Conservation (phyloP, 371 early-diverging fungal species). For the Capillidium heterosporum region DNA sequence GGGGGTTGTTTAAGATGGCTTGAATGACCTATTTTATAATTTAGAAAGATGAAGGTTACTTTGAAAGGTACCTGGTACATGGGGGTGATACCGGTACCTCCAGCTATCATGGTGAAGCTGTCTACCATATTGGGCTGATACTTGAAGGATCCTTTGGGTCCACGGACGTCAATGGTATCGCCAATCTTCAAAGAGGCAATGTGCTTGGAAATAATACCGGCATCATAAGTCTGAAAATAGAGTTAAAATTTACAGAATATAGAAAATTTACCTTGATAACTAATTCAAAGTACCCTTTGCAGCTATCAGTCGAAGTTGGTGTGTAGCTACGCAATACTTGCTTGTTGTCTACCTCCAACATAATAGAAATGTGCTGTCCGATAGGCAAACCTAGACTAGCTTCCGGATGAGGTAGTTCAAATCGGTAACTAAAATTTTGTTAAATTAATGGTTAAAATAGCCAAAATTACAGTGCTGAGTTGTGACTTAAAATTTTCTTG, state of each 20-base stretch:
- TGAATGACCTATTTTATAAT: slow-evolving; percentile 37
- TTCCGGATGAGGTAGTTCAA: slow-evolving; percentile 50
- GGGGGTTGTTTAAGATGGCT: slow-evolving; percentile 64
- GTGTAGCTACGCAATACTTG: slow-evolving; percentile 81
- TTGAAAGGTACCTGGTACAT: slow-evolving; percentile 55
- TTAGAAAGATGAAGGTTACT: not conserved
- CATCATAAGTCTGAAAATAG: slow-evolving; percentile 47
- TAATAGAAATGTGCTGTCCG: slow-evolving; percentile 85
- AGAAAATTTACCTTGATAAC: slow-evolving; percentile 58
- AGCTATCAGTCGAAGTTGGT: slow-evolving; percentile 70
- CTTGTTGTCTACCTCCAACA: slow-evolving; percentile 72
- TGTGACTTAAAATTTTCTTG: slow-evolving; percentile 55
- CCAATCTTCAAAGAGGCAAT: slow-evolving; percentile 58
- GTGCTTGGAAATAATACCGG: slow-evolving; percentile 66
- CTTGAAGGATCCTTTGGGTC: slow-evolving; percentile 81
- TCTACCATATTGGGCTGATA: slow-evolving; percentile 70
- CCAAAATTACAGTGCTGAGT: slow-evolving; percentile 56
- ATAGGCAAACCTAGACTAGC: slow-evolving; percentile 68
- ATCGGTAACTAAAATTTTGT: slow-evolving; percentile 48
- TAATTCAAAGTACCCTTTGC: slow-evolving; percentile 73
- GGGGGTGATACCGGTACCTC: slow-evolving; percentile 87
- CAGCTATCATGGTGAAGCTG: slow-evolving; percentile 83
- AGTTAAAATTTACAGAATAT: not conserved
- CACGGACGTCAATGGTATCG: slow-evolving; percentile 61
- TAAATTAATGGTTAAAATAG: slow-evolving; percentile 1